Evolutionary conservation across 2,329 filamentous ascomycete species (phyloP).

Genomic region (Talaromyces sp.): DNA sequence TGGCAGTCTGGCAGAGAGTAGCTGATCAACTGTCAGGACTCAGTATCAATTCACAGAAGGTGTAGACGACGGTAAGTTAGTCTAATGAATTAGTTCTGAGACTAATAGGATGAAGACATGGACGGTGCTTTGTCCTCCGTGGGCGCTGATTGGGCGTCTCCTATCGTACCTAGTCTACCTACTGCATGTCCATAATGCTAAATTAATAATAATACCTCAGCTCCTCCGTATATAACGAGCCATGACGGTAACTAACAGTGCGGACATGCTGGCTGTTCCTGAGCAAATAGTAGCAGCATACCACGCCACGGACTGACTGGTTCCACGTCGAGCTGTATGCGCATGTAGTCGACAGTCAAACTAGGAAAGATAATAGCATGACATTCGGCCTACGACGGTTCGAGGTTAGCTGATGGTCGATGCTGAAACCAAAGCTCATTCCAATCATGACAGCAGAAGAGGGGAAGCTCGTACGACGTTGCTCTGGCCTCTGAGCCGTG

Average conservation of each 20-base stretch:
- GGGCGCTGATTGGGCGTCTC: background rate
- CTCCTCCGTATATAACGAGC: no score
- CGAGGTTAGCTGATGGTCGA: background rate
- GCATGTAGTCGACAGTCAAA: background rate
- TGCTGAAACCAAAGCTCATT: background rate
- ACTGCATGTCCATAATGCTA: background rate
- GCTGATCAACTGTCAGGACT: no score
- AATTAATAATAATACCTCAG: background rate
- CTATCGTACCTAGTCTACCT: constrained; percentile 1
- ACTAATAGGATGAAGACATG: background rate
- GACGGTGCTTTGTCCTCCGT: constrained; percentile 2
- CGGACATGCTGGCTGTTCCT: no score
- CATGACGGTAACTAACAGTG: no score
- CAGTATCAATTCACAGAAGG: no score
- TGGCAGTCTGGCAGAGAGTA: no score
- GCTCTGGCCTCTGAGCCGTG: background rate
- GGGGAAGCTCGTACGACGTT: background rate
- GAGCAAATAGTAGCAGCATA: background rate
- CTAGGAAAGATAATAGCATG: no score
- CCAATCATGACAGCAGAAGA: background rate
- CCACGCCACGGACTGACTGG: background rate
- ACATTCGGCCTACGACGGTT: background rate
- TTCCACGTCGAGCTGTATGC: background rate
- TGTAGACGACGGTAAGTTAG: no score
- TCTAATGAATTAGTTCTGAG: no score